Conservation (phyloP, 257 asterid genomes). For the Solanum pimpinellifolium region DNA sequence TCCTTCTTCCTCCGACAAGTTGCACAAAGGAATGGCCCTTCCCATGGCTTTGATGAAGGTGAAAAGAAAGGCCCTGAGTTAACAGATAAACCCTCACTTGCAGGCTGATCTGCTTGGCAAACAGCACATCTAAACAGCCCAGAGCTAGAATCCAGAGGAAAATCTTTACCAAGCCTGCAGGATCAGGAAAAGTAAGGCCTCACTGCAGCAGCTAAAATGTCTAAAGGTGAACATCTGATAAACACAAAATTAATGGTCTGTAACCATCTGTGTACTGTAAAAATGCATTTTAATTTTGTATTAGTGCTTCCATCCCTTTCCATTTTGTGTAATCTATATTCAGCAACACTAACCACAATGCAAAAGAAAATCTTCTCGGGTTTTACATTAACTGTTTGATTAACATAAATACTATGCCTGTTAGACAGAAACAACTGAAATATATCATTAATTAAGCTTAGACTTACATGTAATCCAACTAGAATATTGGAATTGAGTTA, state of each 20-base stretch:
- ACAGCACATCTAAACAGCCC: slow-evolving; percentile 92
- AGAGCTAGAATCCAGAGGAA: slow-evolving; percentile 60
- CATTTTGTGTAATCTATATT: background rate
- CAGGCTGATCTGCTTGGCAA: slow-evolving; percentile 87
- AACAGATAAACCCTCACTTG: slow-evolving; percentile 68
- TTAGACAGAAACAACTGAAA: background rate
- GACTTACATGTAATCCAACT: background rate
- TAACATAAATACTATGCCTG: background rate
- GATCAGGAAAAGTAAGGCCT: background rate
- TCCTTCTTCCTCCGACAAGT: slow-evolving; percentile 86
- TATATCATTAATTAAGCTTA: background rate
- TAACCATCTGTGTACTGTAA: background rate
- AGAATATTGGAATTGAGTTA: background rate
- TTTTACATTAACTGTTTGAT: background rate
- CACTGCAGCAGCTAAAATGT: background rate
- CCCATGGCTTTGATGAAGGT: slow-evolving; percentile 94
- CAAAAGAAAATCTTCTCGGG: background rate
- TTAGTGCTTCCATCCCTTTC: background rate
- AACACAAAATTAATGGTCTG: background rate
- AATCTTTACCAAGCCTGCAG: slow-evolving; percentile 88
- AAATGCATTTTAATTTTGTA: background rate
- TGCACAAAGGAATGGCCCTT: slow-evolving; percentile 94
- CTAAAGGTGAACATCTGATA: background rate
- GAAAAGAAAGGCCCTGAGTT: slow-evolving; percentile 87
- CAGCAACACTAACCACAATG: background rate